These are phyloP conservation scores for Ramalina intermedia DNA, from an alignment of 495 filamentous ascomycete genomes.

Conservation along the genomic window DNA sequence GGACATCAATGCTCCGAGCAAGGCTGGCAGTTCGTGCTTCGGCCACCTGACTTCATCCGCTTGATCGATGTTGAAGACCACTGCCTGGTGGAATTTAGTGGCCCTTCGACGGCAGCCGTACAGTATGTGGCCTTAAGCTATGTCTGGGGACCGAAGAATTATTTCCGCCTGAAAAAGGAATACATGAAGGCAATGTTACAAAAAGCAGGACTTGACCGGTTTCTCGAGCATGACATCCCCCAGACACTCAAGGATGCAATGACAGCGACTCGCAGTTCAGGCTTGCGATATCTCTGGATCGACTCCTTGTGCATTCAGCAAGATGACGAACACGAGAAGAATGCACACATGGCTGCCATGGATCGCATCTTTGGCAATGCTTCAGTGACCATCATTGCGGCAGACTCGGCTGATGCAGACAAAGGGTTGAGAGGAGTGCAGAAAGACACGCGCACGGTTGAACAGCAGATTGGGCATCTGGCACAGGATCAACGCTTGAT, in stretches of 20 bases:
- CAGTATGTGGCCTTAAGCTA: conserved; percentile 1
- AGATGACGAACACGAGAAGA: conserved; percentile 6
- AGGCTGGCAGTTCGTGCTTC: background rate
- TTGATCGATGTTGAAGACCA: too few relatives aligned
- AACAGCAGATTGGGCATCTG: background rate
- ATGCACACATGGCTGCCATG: conserved; percentile 5
- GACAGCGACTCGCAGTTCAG: background rate
- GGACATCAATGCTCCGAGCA: background rate
- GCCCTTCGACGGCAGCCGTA: too few relatives aligned
- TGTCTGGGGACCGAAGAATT: background rate
- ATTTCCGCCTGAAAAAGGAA: background rate
- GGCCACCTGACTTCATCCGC: too few relatives aligned
- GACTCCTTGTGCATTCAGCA: conserved; percentile 13
- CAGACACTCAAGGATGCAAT: conserved; percentile 10
- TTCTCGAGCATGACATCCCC: conserved; percentile 1
- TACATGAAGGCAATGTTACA: background rate
- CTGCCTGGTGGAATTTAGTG: too few relatives aligned
- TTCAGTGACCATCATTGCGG: conserved; percentile 1
- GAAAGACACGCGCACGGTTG: background rate
- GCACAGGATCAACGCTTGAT: background rate
- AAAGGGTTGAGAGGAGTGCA: background rate
- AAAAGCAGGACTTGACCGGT: background rate
- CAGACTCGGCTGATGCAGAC: background rate
- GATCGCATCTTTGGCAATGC: conserved; percentile 4
- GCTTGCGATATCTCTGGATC: conserved; percentile 13